These are phyloP conservation scores for Phytophthora syringae DNA, from an alignment of 352 stramenopile species.

Conservation along the genomic window DNA sequence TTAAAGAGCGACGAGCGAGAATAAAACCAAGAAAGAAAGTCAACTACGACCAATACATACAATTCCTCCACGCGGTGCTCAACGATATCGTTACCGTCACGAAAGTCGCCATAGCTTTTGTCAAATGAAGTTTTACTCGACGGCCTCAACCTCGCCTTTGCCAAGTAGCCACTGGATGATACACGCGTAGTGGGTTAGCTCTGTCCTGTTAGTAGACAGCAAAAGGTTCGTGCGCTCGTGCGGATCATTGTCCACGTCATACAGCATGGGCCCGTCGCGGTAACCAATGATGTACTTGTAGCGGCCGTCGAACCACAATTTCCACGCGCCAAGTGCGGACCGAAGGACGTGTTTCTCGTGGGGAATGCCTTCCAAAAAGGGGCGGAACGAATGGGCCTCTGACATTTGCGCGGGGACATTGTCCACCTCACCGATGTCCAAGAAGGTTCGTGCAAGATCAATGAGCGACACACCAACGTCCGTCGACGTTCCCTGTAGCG, in stretches of 20 bases:
- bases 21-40: too few species aligned
- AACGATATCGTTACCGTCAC: too few species aligned
- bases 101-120: too few species aligned
- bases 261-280: conserved; percentile 36
- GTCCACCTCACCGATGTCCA: conserved; percentile 39
- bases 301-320: conserved; percentile 41
- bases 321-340: conserved; percentile 37
- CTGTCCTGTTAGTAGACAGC: conserved; percentile 23
- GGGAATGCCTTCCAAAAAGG: conserved; percentile 26
- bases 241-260: conserved; percentile 39
- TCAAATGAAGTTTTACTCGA: conserved; percentile 29
- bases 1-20: too few species aligned
- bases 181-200: conserved; percentile 24
- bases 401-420: conserved; percentile 37
- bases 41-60: too few species aligned
- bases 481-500: conserved; percentile 30
- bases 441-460: conserved; percentile 37
- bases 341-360: conserved; percentile 30
- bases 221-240: conserved; percentile 38
- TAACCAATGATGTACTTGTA: conserved; percentile 47
- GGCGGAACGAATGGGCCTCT: conserved; percentile 32
- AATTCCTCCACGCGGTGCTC: too few species aligned
- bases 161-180: conserved; percentile 40
- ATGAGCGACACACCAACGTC: conserved; percentile 40
- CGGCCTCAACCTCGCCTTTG: conserved; percentile 32